Evolutionary conservation across 495 filamentous ascomycete species (phyloP), one percentile per base, ranked within the genome.

Genomic region (Massariosphaeria phaeospora): DNA sequence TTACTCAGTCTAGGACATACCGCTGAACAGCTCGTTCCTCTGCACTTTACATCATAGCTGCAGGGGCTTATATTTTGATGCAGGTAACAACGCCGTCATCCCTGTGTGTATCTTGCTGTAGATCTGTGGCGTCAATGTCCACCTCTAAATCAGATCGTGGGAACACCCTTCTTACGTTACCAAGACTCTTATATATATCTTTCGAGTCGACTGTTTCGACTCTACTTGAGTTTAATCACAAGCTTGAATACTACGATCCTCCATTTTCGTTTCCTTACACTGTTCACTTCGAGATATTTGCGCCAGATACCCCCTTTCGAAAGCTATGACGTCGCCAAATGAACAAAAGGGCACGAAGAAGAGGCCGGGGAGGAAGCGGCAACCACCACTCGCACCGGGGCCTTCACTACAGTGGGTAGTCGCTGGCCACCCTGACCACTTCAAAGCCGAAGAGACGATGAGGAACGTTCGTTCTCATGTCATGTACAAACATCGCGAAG

Each of bases 401-500:
- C 52, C 59, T 18, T 15, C 39, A 17, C 41, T 62, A 2, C 59
- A 62, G 33, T 62, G 57, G 35, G 59, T 62, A 5, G 53, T 57
- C 27, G 59, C 59, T 25, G 48, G 26, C 20, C 59, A 62, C 39
- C 59, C 59, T 8, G 59, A 62, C 26, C 40, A 62, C 12, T 62
- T 62, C 53, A 57, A 51, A 43, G 46, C 46, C 15, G 53, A 57
- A 31, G 23, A 48, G 6, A 62, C 59, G 0, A 57, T 62, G 59
- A 47, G 59, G 23, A 48, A 62, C 26, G 21, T 62, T 39, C 59
- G 59, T 7, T 62, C 59, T 15, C 59, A 62, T 36, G 59, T 62
- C 21, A 62, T 62, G 59, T 62, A 62, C 59, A 57, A 62, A 30
- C 59, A 62, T 41, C 59, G 59, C 44, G 47, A 48, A 38, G 59